Evolutionary conservation across 768 basidiomycete species (phyloP).

Genomic region (Tulasnella sp.): DNA sequence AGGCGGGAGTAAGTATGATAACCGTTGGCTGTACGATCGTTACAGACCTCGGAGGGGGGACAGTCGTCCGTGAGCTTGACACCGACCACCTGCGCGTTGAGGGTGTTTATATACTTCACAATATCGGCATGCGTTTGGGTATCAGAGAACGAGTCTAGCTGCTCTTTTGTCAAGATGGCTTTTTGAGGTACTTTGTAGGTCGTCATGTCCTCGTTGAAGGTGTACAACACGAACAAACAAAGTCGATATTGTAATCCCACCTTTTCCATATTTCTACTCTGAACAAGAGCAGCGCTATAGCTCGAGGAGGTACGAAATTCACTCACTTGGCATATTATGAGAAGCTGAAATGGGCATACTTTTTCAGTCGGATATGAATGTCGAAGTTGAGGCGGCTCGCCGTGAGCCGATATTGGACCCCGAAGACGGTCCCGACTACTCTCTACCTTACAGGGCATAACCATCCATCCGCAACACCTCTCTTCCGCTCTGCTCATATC

Average conservation of each 20-base stretch:
- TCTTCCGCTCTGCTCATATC: too few species aligned
- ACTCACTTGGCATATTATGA: background rate
- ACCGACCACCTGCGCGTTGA: conserved; percentile 66
- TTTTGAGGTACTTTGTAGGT: conserved; percentile 39
- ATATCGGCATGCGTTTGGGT: conserved; percentile 60
- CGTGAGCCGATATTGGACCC: too few species aligned
- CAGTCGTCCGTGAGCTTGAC: conserved; percentile 61
- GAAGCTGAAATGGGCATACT: background rate
- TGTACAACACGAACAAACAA: background rate
- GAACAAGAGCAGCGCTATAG: background rate
- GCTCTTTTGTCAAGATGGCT: conserved; percentile 59
- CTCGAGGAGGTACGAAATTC: background rate
- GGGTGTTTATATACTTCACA: conserved; percentile 51
- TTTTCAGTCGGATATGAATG: background rate
- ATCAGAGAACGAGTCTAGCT: conserved; percentile 69
- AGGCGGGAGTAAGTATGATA: background rate
- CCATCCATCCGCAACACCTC: too few species aligned
- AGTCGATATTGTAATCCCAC: background rate
- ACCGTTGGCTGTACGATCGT: background rate
- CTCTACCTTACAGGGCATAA: too few species aligned
- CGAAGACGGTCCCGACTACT: too few species aligned
- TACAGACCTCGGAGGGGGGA: conserved; percentile 45
- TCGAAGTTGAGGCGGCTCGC: background rate
- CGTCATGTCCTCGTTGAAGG: background rate
- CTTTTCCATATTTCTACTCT: background rate